Evolutionary conservation across 2,329 filamentous ascomycete genomes (phyloP), one percentile per base, ranked within the genome.

Genomic region (Xylariaceae sp.): DNA sequence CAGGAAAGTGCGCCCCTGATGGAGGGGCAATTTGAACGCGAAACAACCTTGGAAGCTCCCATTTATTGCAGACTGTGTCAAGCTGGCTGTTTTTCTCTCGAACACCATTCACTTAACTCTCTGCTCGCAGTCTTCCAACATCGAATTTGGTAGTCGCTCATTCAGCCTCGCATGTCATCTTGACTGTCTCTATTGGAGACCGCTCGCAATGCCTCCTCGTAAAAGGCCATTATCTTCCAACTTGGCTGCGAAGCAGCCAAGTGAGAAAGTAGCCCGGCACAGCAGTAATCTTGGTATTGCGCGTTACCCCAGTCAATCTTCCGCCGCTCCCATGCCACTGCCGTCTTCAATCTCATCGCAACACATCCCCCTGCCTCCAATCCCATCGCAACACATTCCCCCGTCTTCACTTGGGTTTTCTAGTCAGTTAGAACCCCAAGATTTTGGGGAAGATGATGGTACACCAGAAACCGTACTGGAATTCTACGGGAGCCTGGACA

Each of bases 401-500:
- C 46, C 61, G 7, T 65, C 62, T 6, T 63, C 63, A 37, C 43
- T 55, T 19, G 43, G 53, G 8, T 46, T 51, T 36, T 49, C 57
- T 16, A 51, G 51, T 18, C 63, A 56, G 42, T 16, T 58, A n/a
- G 62, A 63, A n/a, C n/a, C 39, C 10, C 65, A 67, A 42, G 64
- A 67, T 10, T 74, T 77, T 34, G 69, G n/a, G n/a, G n/a, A 70
- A 3, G 74, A 76, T 6, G 61, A 64, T 10, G 59, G 76, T 45
- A 63, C 76, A 34, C 76, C 74, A 0, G 77, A 79, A 61, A 68
- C 67, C 1, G 58, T 58, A 18, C 66, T 67, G 13, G 78, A 81
- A 56, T 64, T 79, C 10, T 81, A 81, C 47, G 77, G 77, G 9
- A 71, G 68, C 13, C 66, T 77, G 42, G 70, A 74, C 16, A 75